Conservation (phyloP, 345 rosid species). For the Citrus sp. region DNA sequence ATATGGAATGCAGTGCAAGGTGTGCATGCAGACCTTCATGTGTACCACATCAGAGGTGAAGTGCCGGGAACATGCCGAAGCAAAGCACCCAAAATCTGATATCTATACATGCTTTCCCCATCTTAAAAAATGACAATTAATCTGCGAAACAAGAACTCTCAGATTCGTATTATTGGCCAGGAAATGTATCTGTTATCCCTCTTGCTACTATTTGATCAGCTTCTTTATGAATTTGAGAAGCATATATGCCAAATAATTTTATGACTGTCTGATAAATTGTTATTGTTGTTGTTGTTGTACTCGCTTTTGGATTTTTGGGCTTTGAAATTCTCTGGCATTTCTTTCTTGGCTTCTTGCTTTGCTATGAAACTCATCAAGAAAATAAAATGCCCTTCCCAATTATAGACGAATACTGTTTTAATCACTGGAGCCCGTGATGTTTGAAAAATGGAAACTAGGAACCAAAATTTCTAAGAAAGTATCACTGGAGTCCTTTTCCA, state of each 20-base stretch:
- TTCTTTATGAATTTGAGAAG: neutral
- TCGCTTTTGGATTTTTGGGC: neutral
- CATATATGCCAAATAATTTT: neutral
- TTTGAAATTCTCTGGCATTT: too few relatives aligned
- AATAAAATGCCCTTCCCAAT: too few relatives aligned
- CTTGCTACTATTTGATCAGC: neutral
- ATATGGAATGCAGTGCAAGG: slow-evolving; percentile 35
- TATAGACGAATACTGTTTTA: too few relatives aligned
- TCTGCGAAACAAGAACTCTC: neutral
- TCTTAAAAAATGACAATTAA: slow-evolving; percentile 34
- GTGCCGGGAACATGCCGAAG: slow-evolving; percentile 42
- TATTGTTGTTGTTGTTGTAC: neutral
- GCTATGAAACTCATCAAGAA: too few relatives aligned
- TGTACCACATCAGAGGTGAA: slow-evolving; percentile 41
- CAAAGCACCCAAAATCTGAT: slow-evolving; percentile 40
- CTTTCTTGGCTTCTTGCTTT: neutral
- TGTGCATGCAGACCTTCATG: slow-evolving; percentile 44
- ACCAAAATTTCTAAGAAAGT: too few relatives aligned
- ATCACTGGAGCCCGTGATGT: too few relatives aligned
- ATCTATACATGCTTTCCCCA: slow-evolving; percentile 33
- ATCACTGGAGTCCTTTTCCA: too few relatives aligned
- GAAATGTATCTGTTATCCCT: neutral
- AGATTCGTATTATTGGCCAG: neutral
- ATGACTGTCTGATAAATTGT: neutral
- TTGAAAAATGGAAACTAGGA: too few relatives aligned